Conservation (phyloP, 31 red algal genomes). For the Porphyra umbilicalis region DNA sequence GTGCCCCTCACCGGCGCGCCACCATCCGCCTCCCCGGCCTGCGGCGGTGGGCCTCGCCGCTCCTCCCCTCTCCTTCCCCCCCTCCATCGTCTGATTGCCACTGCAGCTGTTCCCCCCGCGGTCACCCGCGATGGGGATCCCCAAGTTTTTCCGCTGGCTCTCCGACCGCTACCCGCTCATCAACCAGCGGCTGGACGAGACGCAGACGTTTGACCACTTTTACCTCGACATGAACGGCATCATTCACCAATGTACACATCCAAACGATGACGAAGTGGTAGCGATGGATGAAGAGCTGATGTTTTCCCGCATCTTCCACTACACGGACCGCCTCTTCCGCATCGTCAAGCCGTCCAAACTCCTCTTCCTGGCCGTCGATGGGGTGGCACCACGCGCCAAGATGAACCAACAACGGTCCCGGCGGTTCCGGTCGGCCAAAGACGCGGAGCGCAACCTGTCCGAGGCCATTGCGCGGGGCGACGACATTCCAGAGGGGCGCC, state of each 20-base stretch:
- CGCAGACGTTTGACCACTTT: constrained; percentile 88
- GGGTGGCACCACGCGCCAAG: constrained; percentile 93
- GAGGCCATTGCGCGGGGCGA: constrained; percentile 82
- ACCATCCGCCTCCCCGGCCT: not conserved
- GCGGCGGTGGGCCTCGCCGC: too few relatives aligned
- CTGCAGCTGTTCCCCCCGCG: constrained; percentile 34
- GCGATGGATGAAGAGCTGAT: constrained; percentile 57
- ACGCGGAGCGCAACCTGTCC: constrained; percentile 62
- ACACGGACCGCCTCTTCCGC: constrained; percentile 82
- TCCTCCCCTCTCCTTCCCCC: too few relatives aligned
- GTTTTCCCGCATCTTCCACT: constrained; percentile 85
- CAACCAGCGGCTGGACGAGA: constrained; percentile 83
- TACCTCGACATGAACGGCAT: constrained; percentile 99
- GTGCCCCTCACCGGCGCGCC: too few relatives aligned
- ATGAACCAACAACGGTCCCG: constrained; percentile 97
- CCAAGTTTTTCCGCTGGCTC: constrained; percentile 95
- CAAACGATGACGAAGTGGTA: constrained; percentile 68
- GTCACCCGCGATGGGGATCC: constrained; percentile 70
- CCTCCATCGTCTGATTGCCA: constrained; percentile 9
- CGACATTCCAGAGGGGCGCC: constrained; percentile 33
- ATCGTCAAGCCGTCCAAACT: constrained; percentile 72
- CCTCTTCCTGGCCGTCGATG: constrained; percentile 90
- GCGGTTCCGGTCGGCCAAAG: constrained; percentile 88
- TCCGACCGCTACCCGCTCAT: constrained; percentile 94
- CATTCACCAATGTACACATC: constrained; percentile 95